phyloP scores from a whole-genome alignment of 768 basidiomycete genomes.

The Panaeolus cyanescens region DNA sequence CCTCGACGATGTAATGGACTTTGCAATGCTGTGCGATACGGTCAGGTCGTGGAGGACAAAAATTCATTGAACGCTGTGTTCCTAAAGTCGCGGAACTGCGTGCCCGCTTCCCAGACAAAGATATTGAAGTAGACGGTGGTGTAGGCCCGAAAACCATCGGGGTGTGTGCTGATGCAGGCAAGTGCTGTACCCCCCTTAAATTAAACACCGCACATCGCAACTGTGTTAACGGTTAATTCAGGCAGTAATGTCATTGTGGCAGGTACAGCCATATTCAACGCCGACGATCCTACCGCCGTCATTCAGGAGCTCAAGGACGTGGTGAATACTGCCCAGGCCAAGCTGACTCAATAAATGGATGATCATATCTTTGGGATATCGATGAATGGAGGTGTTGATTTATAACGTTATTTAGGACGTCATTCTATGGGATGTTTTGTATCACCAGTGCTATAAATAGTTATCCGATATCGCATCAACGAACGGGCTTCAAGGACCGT shows the following conservation, averaged over 20 bases:
- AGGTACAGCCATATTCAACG: conserved; percentile 92
- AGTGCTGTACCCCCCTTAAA: conserved; percentile 11
- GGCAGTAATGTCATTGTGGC: conserved; percentile 99
- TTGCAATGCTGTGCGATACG: neutral
- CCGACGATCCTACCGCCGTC: conserved; percentile 75
- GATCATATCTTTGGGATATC: too few species aligned
- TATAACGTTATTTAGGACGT: conserved; percentile 2
- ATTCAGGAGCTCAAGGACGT: conserved; percentile 71
- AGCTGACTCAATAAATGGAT: conserved; percentile 14
- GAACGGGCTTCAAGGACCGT: too few species aligned
- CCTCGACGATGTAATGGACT: too few species aligned
- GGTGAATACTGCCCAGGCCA: conserved; percentile 67
- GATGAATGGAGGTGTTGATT: neutral
- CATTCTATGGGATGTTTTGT: neutral
- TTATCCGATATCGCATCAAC: neutral
- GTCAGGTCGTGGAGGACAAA: conserved; percentile 90
- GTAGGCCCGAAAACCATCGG: conserved; percentile 91
- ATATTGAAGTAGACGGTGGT: conserved; percentile 98
- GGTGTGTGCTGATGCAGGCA: conserved; percentile 88
- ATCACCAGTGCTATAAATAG: conserved; percentile 2
- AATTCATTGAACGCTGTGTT: conserved; percentile 91
- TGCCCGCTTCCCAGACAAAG: conserved; percentile 86
- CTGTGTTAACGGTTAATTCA: conserved; percentile 26
- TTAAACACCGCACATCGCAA: neutral
- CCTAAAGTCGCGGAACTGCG: conserved; percentile 93